phyloP scores from a whole-genome alignment of 2,329 filamentous ascomycete species.

The Ambrosiella cleistominuta region DNA sequence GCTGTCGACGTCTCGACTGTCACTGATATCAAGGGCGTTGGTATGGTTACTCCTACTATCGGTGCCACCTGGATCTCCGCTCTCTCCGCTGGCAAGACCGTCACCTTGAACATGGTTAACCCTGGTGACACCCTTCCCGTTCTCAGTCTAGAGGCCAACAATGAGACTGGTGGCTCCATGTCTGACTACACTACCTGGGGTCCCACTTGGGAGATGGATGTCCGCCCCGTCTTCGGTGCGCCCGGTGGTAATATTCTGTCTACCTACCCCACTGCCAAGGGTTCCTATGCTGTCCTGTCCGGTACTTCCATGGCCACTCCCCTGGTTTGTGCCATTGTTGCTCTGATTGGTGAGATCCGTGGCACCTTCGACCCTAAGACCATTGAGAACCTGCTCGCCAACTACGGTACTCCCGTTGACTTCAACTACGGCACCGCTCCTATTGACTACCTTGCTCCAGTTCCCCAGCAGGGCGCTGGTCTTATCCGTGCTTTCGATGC shows the following conservation, averaged over 20 bases:
- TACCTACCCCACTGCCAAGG: conserved; percentile 26
- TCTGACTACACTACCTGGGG: conserved; percentile 41
- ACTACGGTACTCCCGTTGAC: conserved; percentile 30
- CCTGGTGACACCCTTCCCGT: conserved; percentile 22
- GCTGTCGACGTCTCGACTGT: conserved; percentile 20
- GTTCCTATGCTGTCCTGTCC: conserved; percentile 31
- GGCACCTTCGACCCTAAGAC: conserved; percentile 32
- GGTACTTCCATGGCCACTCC: conserved; percentile 46
- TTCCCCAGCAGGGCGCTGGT: conserved; percentile 43
- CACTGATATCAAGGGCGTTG: conserved; percentile 21
- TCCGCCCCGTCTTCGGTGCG: conserved; percentile 38
- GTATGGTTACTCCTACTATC: conserved; percentile 25
- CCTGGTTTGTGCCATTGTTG: conserved; percentile 35
- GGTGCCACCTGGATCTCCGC: conserved; percentile 28
- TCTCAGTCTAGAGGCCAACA: conserved; percentile 21
- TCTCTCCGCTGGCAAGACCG: conserved; percentile 26
- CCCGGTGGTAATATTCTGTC: conserved; percentile 41
- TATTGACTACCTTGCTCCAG: conserved; percentile 29
- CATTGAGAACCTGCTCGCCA: conserved; percentile 31
- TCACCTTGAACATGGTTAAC: conserved; percentile 28
- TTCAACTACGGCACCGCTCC: conserved; percentile 28
- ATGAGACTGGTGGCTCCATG: conserved; percentile 30
- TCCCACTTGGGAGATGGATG: conserved; percentile 39
- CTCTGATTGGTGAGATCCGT: conserved; percentile 34
- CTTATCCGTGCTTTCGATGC: conserved; percentile 41